These are phyloP conservation scores for Cicer yamashitae DNA, from an alignment of 306 rosid species.

Conservation along the genomic window DNA sequence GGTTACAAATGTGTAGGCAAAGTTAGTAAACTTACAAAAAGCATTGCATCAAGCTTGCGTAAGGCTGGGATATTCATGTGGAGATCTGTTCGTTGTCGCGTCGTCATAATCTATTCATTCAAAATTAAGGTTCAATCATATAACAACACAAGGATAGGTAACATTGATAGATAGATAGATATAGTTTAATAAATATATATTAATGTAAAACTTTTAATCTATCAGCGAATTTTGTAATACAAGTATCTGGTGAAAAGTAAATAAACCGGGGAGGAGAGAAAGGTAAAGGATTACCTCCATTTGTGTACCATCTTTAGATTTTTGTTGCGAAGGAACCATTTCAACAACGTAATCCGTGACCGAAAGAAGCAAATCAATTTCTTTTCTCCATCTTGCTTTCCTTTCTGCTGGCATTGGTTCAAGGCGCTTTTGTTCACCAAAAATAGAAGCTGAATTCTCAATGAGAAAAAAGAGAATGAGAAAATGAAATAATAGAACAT, in stretches of 20 bases:
- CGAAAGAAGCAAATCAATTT: conserved; percentile 83
- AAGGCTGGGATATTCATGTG: conserved; percentile 93
- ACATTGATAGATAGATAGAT: background rate
- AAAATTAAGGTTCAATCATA: conserved; percentile 31
- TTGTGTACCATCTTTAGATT: conserved; percentile 66
- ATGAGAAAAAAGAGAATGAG: conserved; percentile 2
- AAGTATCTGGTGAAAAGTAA: background rate
- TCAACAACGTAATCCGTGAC: conserved; percentile 87
- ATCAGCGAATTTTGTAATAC: background rate
- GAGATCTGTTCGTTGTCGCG: conserved; percentile 87
- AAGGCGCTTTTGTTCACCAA: conserved; percentile 83
- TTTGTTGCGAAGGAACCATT: conserved; percentile 91
- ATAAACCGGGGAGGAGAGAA: background rate
- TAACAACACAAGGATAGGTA: background rate
- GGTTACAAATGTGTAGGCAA: background rate
- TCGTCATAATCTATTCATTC: conserved; percentile 81
- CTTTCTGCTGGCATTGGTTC: conserved; percentile 88
- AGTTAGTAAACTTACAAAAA: conserved; percentile 62
- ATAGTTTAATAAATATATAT: background rate
- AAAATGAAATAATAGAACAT: background rate
- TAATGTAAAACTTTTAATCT: background rate
- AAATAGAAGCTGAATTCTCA: conserved; percentile 79
- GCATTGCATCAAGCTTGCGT: conserved; percentile 90
- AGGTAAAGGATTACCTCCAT: conserved; percentile 72
- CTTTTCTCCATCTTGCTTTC: conserved; percentile 89